Base-by-base conservation (phyloP, 805 yeast species). In the Lachancea sp. region DNA sequence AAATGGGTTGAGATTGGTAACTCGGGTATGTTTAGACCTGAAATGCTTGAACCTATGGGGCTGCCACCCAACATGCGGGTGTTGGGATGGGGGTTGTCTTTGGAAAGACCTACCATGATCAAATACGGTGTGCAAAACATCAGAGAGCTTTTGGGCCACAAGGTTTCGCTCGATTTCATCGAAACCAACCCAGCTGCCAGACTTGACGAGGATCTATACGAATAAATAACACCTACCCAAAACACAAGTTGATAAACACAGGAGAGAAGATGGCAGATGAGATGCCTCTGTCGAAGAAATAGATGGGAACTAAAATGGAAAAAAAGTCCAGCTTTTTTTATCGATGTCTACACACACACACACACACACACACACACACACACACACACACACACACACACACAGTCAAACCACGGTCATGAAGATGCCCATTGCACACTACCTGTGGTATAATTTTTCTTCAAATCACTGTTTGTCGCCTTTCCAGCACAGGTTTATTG, bases 1-100 rank as follows among this genome's bases (percentile, higher is more conserved):
- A 93, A 88, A 67, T 95, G 99, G 99, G 99, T 93, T 51, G 99
- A 93, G 74, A 91, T 93, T 60, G 99, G 99, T 68, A 93, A 93
- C 75, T 89, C 97, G 16, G 99, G 99, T 67, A 85, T 93, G 96
- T 93, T 93, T 77, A 82, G 99, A 71, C 99, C 99, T 12, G 99
- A 93, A 72, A 93, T 93, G 99, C 76, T 95, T 65, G 96, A 89
- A 71, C 73, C 96, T 37, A 91, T 93, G 98, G 99, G 99, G 30
- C 77, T 93, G 61, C 99, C 99, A 49, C 82, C 82, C 72, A 85
- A 87, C 64, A 69, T 95, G 72, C 78, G 97, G 66, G 98, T 91
- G 11, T 77, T 89, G 54, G 99, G 99, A 51, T 93, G 95, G 89
- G 99, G 99, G 61, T 75, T 93, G 58, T 85, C 95, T 19, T 76